A percentile compares a stretch with the other conserved stretches of the same genome.
phyloP scores from a whole-genome alignment of 371 early-diverging fungal genomes.

The Conidiobolus incongruus region DNA sequence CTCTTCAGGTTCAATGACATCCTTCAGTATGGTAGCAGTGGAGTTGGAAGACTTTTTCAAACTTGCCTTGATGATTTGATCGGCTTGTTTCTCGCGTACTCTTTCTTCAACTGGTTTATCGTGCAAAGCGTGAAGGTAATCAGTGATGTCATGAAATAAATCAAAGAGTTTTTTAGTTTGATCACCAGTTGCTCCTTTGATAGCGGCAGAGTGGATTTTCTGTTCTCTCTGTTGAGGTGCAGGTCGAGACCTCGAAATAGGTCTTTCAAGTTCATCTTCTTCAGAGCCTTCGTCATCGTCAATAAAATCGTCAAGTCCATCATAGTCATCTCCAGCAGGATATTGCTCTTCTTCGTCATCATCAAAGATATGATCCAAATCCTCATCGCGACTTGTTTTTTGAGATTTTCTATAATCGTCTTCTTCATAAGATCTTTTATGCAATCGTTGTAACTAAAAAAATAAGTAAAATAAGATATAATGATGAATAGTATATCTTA shows the following conservation, averaged over 20 bases:
- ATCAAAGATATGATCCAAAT: too few relatives aligned
- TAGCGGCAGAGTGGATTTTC: too few relatives aligned
- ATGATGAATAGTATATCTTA: slow-evolving; percentile 15
- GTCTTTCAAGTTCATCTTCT: slow-evolving; percentile 8
- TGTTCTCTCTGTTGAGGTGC: too few relatives aligned
- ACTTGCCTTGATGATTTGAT: slow-evolving; percentile 1
- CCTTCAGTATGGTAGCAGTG: slow-evolving; percentile 7
- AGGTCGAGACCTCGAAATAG: neutral
- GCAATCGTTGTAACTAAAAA: neutral
- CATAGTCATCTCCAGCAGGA: slow-evolving; percentile 36
- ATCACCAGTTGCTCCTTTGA: slow-evolving; percentile 12
- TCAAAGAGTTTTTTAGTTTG: slow-evolving; percentile 64
- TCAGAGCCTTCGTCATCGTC: slow-evolving; percentile 32
- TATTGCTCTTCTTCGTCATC: slow-evolving; percentile 38
- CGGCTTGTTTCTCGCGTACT: slow-evolving; percentile 5
- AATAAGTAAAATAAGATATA: neutral
- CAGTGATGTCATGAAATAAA: slow-evolving; percentile 77
- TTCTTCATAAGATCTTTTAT: neutral
- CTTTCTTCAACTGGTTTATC: slow-evolving; percentile 13
- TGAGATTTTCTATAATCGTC: neutral
- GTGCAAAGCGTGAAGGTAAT: slow-evolving; percentile 66
- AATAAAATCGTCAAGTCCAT: too few relatives aligned
- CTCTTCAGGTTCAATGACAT: slow-evolving; percentile 83
- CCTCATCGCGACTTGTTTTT: neutral
- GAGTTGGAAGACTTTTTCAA: too few relatives aligned